Evolutionary conservation across 805 yeast genomes (phyloP), one percentile per base, ranked within the genome.

Genomic region (Candida montana): DNA sequence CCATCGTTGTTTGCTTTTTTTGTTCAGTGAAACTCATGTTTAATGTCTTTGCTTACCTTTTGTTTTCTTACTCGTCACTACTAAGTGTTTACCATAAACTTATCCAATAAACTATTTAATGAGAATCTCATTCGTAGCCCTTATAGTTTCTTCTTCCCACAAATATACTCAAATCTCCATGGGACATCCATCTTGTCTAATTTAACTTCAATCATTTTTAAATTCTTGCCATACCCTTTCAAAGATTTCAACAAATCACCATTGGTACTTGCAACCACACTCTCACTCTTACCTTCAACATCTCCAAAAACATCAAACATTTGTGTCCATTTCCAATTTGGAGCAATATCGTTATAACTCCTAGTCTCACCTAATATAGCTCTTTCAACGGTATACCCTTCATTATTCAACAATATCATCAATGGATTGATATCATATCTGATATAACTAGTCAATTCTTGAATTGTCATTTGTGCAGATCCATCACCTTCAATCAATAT

Each of bases 401-500:
- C 76, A 51, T 80, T 80, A 61, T 80, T 80, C 59, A 80, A 65
- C 18, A 80, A 64, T 41, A 80, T 72, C 23, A 80, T 61, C 48
- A 77, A 77, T 23, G 86, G 85, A 23, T 66, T 73, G 37, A 75
- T 64, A 15, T 71, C 65, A 69, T 77, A 69, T 40, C 72, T 66
- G 32, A 76, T 55, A 73, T 77, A 74, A 20, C 83, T 74, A 5
- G 82, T 72, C 40, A 80, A 63, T 54, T 79, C 86, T 51, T 79
- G 83, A 26, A 75, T 81, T 0, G 86, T 77, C 53, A 80, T 66
- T 58, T 80, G 85, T 35, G 81, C 69, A 11, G 85, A 79, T 39
- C 85, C 86, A 53, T 80, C 86, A 49, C 86, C 86, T 32, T 79
- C 75, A 50, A 79, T 75, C 30, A 80, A 61, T 17, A 80, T 62